Conservation (phyloP, 2,329 filamentous ascomycete genomes). For the Dothideomycetes sp. region DNA sequence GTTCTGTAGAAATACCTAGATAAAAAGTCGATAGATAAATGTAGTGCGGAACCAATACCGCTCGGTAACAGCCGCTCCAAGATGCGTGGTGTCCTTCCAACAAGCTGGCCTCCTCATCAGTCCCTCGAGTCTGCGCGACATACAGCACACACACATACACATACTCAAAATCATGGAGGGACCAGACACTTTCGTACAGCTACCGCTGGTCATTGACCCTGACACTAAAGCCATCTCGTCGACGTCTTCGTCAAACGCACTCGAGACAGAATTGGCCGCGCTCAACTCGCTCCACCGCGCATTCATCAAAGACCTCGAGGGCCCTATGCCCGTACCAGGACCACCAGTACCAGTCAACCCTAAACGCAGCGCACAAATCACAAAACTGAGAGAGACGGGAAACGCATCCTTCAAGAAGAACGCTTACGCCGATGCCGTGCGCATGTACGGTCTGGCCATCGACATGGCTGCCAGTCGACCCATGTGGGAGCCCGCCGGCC, state of each 20-base stretch:
- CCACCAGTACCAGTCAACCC: conserved; percentile 87
- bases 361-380: conserved; percentile 78
- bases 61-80: too few species aligned
- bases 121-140: conserved; percentile 35
- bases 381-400: conserved; percentile 81
- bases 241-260: conserved; percentile 30
- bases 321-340: conserved; percentile 61
- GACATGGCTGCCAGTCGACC: conserved; percentile 80
- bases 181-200: conserved; percentile 64
- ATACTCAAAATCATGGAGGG: conserved; percentile 20
- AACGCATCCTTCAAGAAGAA: conserved; percentile 75
- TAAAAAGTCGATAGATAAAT: too few species aligned
- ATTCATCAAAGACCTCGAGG: conserved; percentile 51
- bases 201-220: conserved; percentile 76
- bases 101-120: conserved; percentile 59
- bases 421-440: conserved; percentile 64
- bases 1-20: too few species aligned
- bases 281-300: conserved; percentile 73
- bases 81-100: conserved; percentile 51
- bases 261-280: conserved; percentile 47
- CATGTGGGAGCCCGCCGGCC: conserved; percentile 73
- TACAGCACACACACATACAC: background rate
- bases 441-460: conserved; percentile 75
- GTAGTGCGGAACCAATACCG: too few species aligned
- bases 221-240: conserved; percentile 62